phyloP scores from a whole-genome alignment of 306 rosid species.

The Lotus japonicus region DNA sequence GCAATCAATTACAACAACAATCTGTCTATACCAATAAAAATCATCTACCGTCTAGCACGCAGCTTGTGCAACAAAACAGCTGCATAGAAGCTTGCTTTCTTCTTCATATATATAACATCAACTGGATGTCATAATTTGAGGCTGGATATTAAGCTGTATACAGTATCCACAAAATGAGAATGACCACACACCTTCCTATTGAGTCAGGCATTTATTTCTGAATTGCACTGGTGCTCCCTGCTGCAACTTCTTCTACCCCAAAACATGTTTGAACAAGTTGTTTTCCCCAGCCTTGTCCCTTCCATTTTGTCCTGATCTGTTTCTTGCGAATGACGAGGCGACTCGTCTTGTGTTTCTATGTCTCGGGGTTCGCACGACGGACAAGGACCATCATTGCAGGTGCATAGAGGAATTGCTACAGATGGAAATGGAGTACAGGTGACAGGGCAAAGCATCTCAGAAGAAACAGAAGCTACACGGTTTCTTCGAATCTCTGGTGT shows the following conservation, averaged over 20 bases:
- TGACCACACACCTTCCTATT: conserved; percentile 9
- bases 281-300: conserved; percentile 64
- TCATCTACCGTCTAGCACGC: conserved; percentile 27
- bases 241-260: conserved; percentile 98
- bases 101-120: neutral
- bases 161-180: conserved; percentile 18
- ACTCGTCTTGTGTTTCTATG: conserved; percentile 51
- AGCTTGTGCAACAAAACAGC: conserved; percentile 36
- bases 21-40: conserved; percentile 19
- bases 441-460: conserved; percentile 84
- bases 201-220: conserved; percentile 78
- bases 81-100: conserved; percentile 6
- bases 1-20: conserved; percentile 26
- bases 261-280: conserved; percentile 82
- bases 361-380: conserved; percentile 64
- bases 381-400: conserved; percentile 83
- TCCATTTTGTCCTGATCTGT: conserved; percentile 61
- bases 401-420: conserved; percentile 75
- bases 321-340: conserved; percentile 40
- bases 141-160: conserved; percentile 18
- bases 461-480: conserved; percentile 80
- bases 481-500: conserved; percentile 61
- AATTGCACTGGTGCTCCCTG: conserved; percentile 94
- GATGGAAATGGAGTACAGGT: conserved; percentile 95
- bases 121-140: neutral